Conservation (phyloP, 257 asterid genomes). For the Pogostemon cablin region DNA sequence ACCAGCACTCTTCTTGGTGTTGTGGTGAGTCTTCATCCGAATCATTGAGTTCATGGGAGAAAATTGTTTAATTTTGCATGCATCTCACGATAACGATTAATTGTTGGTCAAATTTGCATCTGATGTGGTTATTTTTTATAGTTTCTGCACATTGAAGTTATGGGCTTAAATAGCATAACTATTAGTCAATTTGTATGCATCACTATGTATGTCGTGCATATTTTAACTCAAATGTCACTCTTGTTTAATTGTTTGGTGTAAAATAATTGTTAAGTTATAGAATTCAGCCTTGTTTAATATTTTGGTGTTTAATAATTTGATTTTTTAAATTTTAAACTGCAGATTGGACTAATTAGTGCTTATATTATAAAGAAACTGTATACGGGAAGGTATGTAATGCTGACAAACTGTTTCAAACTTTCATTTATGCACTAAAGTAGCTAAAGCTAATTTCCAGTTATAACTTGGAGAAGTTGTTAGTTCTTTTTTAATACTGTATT, state of each 20-base stretch:
- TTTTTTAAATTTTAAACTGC: slow-evolving; percentile 31
- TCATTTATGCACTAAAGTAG: slow-evolving; percentile 1
- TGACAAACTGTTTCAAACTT: slow-evolving; percentile 15
- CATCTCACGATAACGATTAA: too few species aligned
- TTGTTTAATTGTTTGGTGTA: slow-evolving; percentile 24
- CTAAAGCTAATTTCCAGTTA: background rate
- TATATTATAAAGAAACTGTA: slow-evolving; percentile 54
- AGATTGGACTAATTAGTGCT: slow-evolving; percentile 79
- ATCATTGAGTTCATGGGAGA: too few species aligned
- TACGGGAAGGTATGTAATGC: slow-evolving; percentile 55
- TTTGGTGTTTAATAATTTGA: slow-evolving; percentile 9
- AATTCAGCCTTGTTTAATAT: slow-evolving; percentile 7
- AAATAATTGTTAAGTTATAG: background rate
- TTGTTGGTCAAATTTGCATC: background rate
- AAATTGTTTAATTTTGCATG: too few species aligned
- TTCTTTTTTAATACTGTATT: background rate
- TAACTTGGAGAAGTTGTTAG: background rate
- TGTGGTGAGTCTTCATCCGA: slow-evolving; percentile 44
- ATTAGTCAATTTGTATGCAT: background rate
- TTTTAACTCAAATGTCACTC: background rate
- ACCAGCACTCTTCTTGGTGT: slow-evolving; percentile 76
- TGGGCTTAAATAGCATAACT: background rate
- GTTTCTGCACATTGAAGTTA: background rate
- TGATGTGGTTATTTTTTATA: background rate
- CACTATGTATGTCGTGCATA: background rate